phyloP scores from a whole-genome alignment of 2,329 filamentous ascomycete species.

The Fusarium citri region DNA sequence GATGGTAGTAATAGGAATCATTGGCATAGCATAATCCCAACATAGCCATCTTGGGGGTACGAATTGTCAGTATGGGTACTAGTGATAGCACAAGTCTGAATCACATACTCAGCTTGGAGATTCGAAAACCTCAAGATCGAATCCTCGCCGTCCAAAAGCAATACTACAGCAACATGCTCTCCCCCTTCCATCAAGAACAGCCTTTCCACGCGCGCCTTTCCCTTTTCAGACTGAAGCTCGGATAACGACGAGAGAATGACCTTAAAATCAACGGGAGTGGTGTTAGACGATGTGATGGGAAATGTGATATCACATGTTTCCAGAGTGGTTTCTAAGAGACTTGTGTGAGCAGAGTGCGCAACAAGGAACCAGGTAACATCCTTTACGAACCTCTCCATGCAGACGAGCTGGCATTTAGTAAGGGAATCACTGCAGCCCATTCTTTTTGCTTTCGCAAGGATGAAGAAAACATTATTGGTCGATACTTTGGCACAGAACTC shows the following conservation, averaged over 20 bases:
- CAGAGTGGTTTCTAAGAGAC: conserved; percentile 54
- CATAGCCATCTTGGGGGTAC: conserved; percentile 49
- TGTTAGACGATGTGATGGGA: conserved; percentile 39
- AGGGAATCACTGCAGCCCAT: conserved; percentile 51
- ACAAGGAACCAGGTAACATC: neutral
- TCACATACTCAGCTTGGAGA: conserved; percentile 57
- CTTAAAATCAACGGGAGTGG: conserved; percentile 46
- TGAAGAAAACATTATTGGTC: conserved; percentile 53
- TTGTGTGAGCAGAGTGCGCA: conserved; percentile 8
- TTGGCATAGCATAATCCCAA: conserved; percentile 49
- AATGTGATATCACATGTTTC: conserved; percentile 61
- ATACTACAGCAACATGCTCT: conserved; percentile 56
- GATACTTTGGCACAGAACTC: neutral
- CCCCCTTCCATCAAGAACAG: conserved; percentile 56
- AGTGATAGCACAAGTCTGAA: neutral
- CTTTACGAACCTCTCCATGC: conserved; percentile 46
- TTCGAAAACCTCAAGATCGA: conserved; percentile 53
- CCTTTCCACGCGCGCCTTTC: conserved; percentile 53
- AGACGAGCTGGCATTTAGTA: conserved; percentile 36
- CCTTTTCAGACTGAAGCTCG: conserved; percentile 50
- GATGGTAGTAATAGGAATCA: conserved; percentile 57
- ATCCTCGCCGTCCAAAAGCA: conserved; percentile 54
- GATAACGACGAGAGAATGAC: conserved; percentile 55
- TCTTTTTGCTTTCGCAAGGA: conserved; percentile 53
- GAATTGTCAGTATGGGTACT: neutral